Evolutionary conservation across 2,329 filamentous ascomycete species (phyloP), one percentile per base, ranked within the genome.

Genomic region (Aspergillus persii): DNA sequence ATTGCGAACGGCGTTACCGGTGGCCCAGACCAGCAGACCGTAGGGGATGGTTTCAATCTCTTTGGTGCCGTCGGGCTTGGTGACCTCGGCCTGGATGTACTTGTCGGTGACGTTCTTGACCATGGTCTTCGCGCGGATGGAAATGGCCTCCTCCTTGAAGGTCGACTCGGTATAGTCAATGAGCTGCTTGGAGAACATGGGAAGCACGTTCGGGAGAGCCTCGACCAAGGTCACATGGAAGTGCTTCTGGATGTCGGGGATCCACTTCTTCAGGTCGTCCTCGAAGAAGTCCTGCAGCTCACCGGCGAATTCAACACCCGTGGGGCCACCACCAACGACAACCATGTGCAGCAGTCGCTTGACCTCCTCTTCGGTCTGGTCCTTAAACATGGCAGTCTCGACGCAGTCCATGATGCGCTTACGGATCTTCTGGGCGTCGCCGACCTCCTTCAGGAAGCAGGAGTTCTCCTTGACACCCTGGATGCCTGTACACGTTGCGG

Each of bases 401-500:
- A 96, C 93, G 77, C 95, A 99, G 81, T 99, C 95, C 95, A 99
- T 99, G 79, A 99, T 97, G 79, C 92, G 92, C 84, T 94, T 97
- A 74, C 95, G 92, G 75, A 99, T 99, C 73, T 87, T 86, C 80
- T 99, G 95, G 59, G 95, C 95, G 76, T 99, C 96, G 66, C 85
- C 87, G 73, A 99, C 96, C 81, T 99, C 96, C 85, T 99, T 99
- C 75, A 99, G 81, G 86, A 99, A 99, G 82, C 93, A 96, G 69
- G 91, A 94, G 83, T 99, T 82, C 80, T 99, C 95, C 68, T 87
- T 88, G 58, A 99, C 95, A 77, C 95, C 95, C 57, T 92, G 92
- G 71, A 99, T 98, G 69, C 85, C 83, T 86, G 63, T 30, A 54
- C 5, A 4, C 12, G 36, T 46, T 52, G 33, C 26, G 39, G 52